Percentiles rank a stretch among this genome's conserved stretches.
phyloP scores from a whole-genome alignment of 1,284 basidiomycete genomes.

The Mrakiaceae sp. region DNA sequence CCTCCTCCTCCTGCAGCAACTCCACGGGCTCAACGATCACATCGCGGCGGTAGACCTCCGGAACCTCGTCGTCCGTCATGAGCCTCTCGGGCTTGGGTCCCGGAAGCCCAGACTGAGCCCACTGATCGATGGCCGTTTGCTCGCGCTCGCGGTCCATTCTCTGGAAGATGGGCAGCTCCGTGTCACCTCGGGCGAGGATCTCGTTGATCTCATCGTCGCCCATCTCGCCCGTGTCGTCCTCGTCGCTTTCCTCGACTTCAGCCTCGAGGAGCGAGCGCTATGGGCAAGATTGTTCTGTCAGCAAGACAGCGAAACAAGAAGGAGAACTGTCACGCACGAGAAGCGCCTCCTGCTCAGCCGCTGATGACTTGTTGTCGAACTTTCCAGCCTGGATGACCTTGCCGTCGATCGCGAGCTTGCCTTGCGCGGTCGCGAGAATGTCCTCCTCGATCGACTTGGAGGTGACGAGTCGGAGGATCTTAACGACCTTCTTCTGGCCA shows the following conservation, averaged over 20 bases:
- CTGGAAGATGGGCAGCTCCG: constrained; percentile 67
- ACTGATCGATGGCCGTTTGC: constrained; percentile 53
- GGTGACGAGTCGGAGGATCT: constrained; percentile 92
- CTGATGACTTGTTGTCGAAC: constrained; percentile 97
- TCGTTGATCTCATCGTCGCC: constrained; percentile 97
- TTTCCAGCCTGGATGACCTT: constrained; percentile 99
- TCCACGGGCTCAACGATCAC: constrained; percentile 26
- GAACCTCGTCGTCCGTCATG: constrained; percentile 81
- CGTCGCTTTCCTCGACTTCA: constrained; percentile 82
- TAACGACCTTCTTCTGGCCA: constrained; percentile 95
- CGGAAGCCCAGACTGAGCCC: constrained; percentile 65
- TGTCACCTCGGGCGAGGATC: constrained; percentile 73
- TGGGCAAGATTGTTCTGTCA: background rate
- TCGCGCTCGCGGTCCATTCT: constrained; percentile 77
- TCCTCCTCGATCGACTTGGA: constrained; percentile 98
- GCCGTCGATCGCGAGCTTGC: constrained; percentile 97
- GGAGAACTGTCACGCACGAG: constrained; percentile 46
- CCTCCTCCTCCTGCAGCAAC: constrained; percentile 56
- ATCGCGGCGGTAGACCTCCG: constrained; percentile 70
- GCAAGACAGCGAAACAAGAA: constrained; percentile 12
- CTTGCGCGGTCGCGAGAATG: constrained; percentile 86
- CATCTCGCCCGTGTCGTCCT: constrained; percentile 78
- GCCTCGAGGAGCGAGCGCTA: constrained; percentile 76
- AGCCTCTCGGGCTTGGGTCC: constrained; percentile 67
- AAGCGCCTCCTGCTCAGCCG: constrained; percentile 93